Evolutionary conservation across 192 early-diverging fungal genomes (phyloP), one percentile per base, ranked within the genome.

Genomic region (Endogone sp.): DNA sequence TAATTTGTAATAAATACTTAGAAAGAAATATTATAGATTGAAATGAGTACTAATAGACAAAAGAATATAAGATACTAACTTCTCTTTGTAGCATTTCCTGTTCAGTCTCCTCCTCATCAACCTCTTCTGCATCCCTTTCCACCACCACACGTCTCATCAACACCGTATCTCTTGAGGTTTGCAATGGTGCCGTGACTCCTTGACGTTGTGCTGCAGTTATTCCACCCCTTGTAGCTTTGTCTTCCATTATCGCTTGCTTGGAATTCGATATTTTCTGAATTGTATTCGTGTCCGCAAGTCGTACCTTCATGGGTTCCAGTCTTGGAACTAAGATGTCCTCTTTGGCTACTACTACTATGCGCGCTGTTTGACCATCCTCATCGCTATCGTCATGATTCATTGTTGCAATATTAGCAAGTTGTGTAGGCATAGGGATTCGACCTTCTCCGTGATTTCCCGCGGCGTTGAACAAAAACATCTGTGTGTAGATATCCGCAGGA

Each of bases 71-170:
- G 22, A 11, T 2, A 4, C 37, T 26, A 30, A 81, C 82, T 64
- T 85, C 81, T 60, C 71, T 65, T 37, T 80, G 63, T 32, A 82
- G 64, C 83, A 85, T 82, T 29, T 85, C 79, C 8, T 82, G 78
- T 56, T 82, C 81, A 3, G 80, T 64, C 44, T 76, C 76, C 13
- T 85, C 83, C 56, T 79, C 60, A 30, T 85, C 73, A 23, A 82
- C 68, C n/a, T 74, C 55, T 11, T 82, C 75, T 21, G 77, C 68
- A 2, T 82, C 81, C 21, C 69, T 71, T 65, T 85, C 80, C 24
- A 80, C 76, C 29, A 85, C 76, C 2, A 67, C 69, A n/a, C 78
- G 79, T 58, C 21, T 60, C 59, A 60, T 60, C 59, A 21, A 8
- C 59, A 28, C 24, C 22, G 21, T 23, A 10, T 60, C 21, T 16